Evolutionary conservation across 192 early-diverging fungal species (phyloP).

Genomic region (Rhizophagus prolifer): DNA sequence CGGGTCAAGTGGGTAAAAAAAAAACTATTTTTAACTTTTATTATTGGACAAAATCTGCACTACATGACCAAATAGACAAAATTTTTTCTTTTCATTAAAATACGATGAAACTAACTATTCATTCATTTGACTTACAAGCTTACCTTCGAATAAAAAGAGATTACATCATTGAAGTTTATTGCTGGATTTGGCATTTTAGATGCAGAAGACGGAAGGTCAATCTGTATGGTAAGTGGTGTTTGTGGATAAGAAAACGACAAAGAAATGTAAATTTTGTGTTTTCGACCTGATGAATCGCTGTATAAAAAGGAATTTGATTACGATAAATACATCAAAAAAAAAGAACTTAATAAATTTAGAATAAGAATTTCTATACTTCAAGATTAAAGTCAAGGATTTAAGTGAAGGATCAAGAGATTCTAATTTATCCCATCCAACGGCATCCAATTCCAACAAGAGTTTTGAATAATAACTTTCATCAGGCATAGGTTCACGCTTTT

Average conservation of each 20-base stretch:
- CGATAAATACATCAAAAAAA: neutral
- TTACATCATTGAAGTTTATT: neutral
- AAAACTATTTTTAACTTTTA: no score
- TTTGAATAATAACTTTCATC: slow-evolving; percentile 13
- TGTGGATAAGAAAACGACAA: slow-evolving; percentile 21
- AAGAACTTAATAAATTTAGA: neutral
- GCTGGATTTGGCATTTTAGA: neutral
- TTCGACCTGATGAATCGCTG: slow-evolving; percentile 29
- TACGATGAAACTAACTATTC: no score
- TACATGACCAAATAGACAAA: no score
- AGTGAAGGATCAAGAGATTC: slow-evolving; percentile 25
- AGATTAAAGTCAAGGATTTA: slow-evolving; percentile 2
- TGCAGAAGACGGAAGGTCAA: slow-evolving; percentile 1
- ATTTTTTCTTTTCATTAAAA: no score
- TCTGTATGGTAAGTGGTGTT: neutral
- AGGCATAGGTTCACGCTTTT: slow-evolving; percentile 4
- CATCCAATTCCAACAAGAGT: slow-evolving; percentile 15
- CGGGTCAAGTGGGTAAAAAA: no score
- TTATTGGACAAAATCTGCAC: no score
- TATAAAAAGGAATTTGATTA: neutral
- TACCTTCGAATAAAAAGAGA: slow-evolving; percentile 13
- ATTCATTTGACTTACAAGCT: neutral
- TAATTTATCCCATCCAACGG: slow-evolving; percentile 29
- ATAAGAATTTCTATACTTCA: slow-evolving; percentile 2
- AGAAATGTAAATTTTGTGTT: slow-evolving; percentile 12